Evolutionary conservation across 1,139 yeast species (phyloP), one percentile per base, ranked within the genome.

Genomic region (Keqinozyma sinolaborantium): DNA sequence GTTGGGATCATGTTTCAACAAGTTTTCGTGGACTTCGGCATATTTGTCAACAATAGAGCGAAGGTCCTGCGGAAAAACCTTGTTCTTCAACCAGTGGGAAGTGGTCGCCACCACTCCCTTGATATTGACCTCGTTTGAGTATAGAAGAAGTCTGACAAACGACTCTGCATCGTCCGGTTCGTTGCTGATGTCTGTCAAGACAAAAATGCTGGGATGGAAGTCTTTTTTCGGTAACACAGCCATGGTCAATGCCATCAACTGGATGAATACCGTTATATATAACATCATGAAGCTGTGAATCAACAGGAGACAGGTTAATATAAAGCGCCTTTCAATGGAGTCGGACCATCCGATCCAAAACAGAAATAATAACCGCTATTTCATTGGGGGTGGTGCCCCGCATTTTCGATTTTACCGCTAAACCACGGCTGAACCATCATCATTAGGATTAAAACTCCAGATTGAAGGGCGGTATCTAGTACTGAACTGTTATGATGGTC

Each of bases 141-240:
- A 52, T 5, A 51, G 32, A 8, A 52, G 34, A 9, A 48, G 28
- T 25, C 57, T 40, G 4, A 51, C 53, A 3, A 52, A 32, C 1
- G 55, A 48, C 32, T 50, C 48, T 5, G 57, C 55, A 33, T 52
- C 58, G 37, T 52, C 58, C 1, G 57, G 58, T 26, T 52, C 57
- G 32, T 52, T 52, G 14, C 49, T 42, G 15, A 51, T 50, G 33
- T 52, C 58, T 0, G 56, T 44, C 12, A 50, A 33, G 9, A 52
- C 41, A 25, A 51, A 51, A 2, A 50, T 53, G 24, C 45, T 35
- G 10, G 57, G 58, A 28, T 39, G 44, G 15, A 39, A 26, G 30
- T 52, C 57, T 33, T 52, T 52, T 7, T 14, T 24, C 5, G 48
- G 49, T 4, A 30, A n/a, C 11, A 30, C 13, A 3, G 15, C 30